phyloP scores from a whole-genome alignment of 768 basidiomycete genomes.

The Boletus tylopilopsis region DNA sequence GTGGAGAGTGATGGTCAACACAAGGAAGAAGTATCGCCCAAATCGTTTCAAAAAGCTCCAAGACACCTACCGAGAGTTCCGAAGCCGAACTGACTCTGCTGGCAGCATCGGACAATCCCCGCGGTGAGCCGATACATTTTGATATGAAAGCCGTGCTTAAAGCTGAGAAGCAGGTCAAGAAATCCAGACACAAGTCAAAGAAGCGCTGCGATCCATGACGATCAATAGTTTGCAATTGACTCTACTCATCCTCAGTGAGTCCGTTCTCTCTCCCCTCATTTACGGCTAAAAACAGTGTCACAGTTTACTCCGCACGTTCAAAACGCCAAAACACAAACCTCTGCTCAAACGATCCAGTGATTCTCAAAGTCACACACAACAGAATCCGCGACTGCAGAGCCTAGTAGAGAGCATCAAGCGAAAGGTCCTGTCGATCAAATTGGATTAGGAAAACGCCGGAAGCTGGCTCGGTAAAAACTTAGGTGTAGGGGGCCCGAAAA shows the following conservation, averaged over 20 bases:
- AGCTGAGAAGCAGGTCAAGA: slow-evolving; percentile 65
- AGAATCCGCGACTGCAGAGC: slow-evolving; percentile 45
- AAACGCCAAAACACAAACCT: slow-evolving; percentile 47
- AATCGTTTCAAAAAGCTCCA: slow-evolving; percentile 6
- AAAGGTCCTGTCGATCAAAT: slow-evolving; percentile 39
- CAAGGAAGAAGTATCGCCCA: slow-evolving; percentile 26
- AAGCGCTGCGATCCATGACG: slow-evolving; percentile 71
- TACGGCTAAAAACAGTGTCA: slow-evolving; percentile 71
- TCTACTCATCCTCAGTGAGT: slow-evolving; percentile 92
- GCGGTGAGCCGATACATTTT: slow-evolving; percentile 71
- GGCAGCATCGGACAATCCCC: slow-evolving; percentile 50
- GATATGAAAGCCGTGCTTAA: slow-evolving; percentile 86
- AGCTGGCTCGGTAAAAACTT: too few species aligned
- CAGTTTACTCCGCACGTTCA: slow-evolving; percentile 80
- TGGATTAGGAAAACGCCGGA: slow-evolving; percentile 39
- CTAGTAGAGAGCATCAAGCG: slow-evolving; percentile 88
- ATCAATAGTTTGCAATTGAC: slow-evolving; percentile 92
- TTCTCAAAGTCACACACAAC: background rate
- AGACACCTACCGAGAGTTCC: slow-evolving; percentile 17
- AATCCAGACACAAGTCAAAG: slow-evolving; percentile 35
- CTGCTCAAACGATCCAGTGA: background rate
- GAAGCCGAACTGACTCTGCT: slow-evolving; percentile 66
- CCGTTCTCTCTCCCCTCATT: background rate
- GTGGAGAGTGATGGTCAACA: slow-evolving; percentile 29
- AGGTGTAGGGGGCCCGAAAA: too few species aligned